Base-by-base conservation (phyloP, 208 protist genomes). In the Tetramitus jugosus region DNA sequence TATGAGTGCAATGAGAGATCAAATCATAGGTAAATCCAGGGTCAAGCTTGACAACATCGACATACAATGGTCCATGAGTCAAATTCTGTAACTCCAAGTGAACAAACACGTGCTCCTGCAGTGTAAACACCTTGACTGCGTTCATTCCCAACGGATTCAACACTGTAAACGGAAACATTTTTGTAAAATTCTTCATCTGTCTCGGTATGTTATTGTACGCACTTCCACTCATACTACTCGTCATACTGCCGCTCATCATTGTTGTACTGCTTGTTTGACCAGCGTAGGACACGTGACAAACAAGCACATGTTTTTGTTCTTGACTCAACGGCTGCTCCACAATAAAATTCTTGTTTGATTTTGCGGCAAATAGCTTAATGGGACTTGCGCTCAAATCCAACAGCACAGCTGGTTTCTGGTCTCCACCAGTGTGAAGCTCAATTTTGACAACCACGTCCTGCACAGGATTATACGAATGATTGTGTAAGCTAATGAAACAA, bases 51-150 rank as follows among this genome's bases (percentile, higher is more conserved):
- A 69, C 62, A 40, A 20, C 13, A 37, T 69, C 62, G 43, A 69
- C 31, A 69, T 45, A 69, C 31, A 69, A n/a, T 14, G 62, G 62
- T 69, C 14, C 26, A 37, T 69, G 37, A 7, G 39, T 69, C 43
- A 45, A 45, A 69, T 69, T 69, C 26, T 69, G 62, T 69, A 69
- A 43, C 26, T 69, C 62, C 31, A 69, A 69, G 26, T 69, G 62
- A 37, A 69, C 62, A 69, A 69, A 69, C 4, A 69, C 35, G 43
- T 69, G 62, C 6, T 69, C 31, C 23, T 42, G 20, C 26, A 69
- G 26, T 43, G 31, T 69, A 42, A 37, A 37, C 4, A 69, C 39
- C 35, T 69, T 69, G 8, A 69, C 62, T 56, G 49, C 49, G 20
- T 69, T 69, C 62, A 69, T 69, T 20, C 37, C 62, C 26, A 69